Evolutionary conservation across 805 yeast genomes (phyloP).

Genomic region (Lachancea sp.): DNA sequence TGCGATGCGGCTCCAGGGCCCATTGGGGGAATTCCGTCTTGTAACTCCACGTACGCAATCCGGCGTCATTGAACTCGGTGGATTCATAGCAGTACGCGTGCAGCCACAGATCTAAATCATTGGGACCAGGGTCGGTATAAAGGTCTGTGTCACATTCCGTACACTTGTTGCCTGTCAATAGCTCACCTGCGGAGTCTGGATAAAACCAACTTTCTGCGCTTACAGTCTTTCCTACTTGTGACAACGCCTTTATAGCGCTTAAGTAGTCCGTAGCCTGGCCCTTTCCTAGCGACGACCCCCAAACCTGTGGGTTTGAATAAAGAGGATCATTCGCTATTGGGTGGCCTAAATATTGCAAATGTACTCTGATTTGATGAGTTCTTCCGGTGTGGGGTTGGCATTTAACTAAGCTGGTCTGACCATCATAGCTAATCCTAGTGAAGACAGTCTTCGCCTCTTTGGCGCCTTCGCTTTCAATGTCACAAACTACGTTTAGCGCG

Average conservation of each 20-base stretch:
- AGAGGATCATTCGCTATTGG: conserved; percentile 93
- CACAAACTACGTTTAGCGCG: conserved; percentile 52
- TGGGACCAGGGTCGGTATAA: conserved; percentile 83
- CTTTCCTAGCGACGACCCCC: conserved; percentile 76
- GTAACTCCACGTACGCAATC: conserved; percentile 55
- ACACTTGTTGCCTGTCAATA: conserved; percentile 53
- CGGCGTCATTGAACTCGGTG: conserved; percentile 29
- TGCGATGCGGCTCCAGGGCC: conserved; percentile 57
- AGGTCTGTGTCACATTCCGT: conserved; percentile 60
- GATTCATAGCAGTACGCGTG: conserved; percentile 83
- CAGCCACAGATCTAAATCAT: conserved; percentile 81
- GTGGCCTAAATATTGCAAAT: conserved; percentile 77
- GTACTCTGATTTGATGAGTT: conserved; percentile 93
- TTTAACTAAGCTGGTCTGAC: conserved; percentile 55
- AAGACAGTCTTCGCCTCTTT: conserved; percentile 74
- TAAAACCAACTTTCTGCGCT: conserved; percentile 65
- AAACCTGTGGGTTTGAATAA: conserved; percentile 67
- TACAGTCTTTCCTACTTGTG: conserved; percentile 62
- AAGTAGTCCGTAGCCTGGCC: conserved; percentile 46
- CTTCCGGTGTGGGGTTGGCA: conserved; percentile 89
- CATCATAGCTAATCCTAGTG: conserved; percentile 60
- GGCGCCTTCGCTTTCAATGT: conserved; percentile 30
- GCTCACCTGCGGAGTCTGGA: conserved; percentile 58
- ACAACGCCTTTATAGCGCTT: conserved; percentile 44
- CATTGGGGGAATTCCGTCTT: conserved; percentile 74